These are phyloP conservation scores for Russula vinacea DNA, from an alignment of 768 basidiomycete genomes.

Conservation along the genomic window DNA sequence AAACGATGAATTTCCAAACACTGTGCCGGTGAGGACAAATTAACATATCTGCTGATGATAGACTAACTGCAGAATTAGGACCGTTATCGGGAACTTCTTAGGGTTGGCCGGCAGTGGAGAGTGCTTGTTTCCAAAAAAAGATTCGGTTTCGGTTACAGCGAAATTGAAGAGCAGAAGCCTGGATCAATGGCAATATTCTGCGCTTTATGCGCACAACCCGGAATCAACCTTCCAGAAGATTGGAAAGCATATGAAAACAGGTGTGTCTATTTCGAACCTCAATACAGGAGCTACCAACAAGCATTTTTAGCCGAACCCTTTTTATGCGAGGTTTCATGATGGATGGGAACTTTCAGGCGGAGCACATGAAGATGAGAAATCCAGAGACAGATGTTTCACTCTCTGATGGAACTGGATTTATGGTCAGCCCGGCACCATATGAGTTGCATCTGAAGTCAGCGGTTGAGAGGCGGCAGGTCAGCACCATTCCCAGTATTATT, in stretches of 20 bases:
- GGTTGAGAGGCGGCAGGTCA: background rate
- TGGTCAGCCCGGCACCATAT: background rate
- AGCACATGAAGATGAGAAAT: slow-evolving; percentile 3
- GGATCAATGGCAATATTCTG: slow-evolving; percentile 4
- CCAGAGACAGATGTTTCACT: background rate
- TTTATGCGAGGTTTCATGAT: slow-evolving; percentile 5
- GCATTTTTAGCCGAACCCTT: background rate
- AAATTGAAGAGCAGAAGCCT: background rate
- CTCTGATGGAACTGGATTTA: slow-evolving; percentile 3
- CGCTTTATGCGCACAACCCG: background rate
- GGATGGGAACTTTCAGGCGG: slow-evolving; percentile 6
- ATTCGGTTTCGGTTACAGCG: background rate
- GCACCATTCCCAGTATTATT: no score
- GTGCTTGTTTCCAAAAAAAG: background rate
- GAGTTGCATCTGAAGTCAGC: background rate
- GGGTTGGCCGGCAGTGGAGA: background rate
- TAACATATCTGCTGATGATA: background rate
- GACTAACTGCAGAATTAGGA: background rate
- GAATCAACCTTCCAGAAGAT: background rate
- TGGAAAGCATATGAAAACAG: background rate
- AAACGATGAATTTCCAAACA: slow-evolving; percentile 1
- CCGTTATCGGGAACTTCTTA: background rate
- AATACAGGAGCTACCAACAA: background rate
- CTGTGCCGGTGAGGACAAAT: background rate
- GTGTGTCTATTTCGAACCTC: background rate